Evolutionary conservation across 2,329 filamentous ascomycete genomes (phyloP), one percentile per base, ranked within the genome.

Genomic region (Emergomyces pasteurianus): DNA sequence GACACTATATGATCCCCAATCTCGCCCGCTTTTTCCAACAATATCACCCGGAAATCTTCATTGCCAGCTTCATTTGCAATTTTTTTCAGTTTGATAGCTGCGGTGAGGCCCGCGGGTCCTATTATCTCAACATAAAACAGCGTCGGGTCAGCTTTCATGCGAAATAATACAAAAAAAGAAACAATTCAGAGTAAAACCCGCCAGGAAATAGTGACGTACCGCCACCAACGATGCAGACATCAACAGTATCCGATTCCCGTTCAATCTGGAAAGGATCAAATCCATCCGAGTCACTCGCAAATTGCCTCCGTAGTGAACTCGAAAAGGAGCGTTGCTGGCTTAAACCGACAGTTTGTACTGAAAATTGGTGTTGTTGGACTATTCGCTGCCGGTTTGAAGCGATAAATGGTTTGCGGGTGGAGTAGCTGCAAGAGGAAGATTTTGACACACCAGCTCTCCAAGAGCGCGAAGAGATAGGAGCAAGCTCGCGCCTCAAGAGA

Each of bases 161-260:
- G 54, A 61, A 55, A 38, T 28, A 42, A 14, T 31, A 36, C 34
- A 16, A 52, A 14, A 55, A 36, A 31, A n/a, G 55, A 47, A 40
- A 36, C 49, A n/a, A 38, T 36, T 36, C 21, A 59, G 34, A 31
- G 21, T 0, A 28, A 12, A 28, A 50, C 52, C 38, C 54, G 36
- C 31, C 18, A 21, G 23, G 16, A 36, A 34, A 53, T 12, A 60
- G 50, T 10, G 53, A 67, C 75, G 69, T 78, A 85, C 83, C 92
- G 74, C 90, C 94, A 70, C 94, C 94, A 59, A 99, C 85, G 70
- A 99, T 97, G 75, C 91, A 95, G 36, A 99, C 92, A 75, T 99
- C 94, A 36, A 99, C 94, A 76, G 94, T 79, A 70, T 99, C 94
- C 59, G 85, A 88, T 74, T 97, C 94, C 65, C 94, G 87, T 65